phyloP scores from a whole-genome alignment of 179 eudicot species.

The Beta macrorhiza region DNA sequence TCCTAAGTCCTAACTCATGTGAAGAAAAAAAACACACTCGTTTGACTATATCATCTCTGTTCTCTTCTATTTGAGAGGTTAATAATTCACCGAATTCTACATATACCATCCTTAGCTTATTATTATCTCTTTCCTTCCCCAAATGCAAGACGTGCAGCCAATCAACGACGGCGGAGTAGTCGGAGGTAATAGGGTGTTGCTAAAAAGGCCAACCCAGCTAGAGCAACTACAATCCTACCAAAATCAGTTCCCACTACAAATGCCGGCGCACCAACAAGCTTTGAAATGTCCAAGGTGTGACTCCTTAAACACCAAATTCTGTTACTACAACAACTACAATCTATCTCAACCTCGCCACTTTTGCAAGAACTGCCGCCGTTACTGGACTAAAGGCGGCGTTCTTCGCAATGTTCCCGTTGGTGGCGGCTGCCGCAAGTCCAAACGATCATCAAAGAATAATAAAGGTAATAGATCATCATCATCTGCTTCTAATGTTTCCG shows the following conservation, averaged over 20 bases:
- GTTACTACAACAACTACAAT: constrained; percentile 37
- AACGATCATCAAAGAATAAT: not conserved
- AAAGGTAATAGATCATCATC: too few relatives aligned
- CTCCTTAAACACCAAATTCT: constrained; percentile 35
- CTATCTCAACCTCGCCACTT: constrained; percentile 36
- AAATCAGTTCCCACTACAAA: not conserved
- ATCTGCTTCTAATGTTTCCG: too few relatives aligned
- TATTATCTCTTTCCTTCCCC: not conserved
- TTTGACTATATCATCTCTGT: not conserved
- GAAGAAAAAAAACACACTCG: not conserved
- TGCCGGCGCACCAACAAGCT: not conserved
- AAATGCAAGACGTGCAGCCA: constrained; percentile 29
- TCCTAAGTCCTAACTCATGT: not conserved
- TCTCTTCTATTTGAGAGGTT: not conserved
- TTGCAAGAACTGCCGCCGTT: constrained; percentile 35
- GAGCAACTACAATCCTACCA: not conserved
- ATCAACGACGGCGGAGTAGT: not conserved
- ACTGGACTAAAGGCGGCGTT: constrained; percentile 37
- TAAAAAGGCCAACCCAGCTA: not conserved
- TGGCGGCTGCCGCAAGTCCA: constrained; percentile 30
- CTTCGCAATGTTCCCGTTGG: constrained; percentile 36
- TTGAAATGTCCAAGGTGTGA: constrained; percentile 37
- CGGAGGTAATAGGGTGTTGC: constrained; percentile 9
- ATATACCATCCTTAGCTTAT: too few relatives aligned
- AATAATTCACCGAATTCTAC: not conserved